Evolutionary conservation across 495 filamentous ascomycete genomes (phyloP), one percentile per base, ranked within the genome.

Genomic region (Massariosphaeria phaeospora): DNA sequence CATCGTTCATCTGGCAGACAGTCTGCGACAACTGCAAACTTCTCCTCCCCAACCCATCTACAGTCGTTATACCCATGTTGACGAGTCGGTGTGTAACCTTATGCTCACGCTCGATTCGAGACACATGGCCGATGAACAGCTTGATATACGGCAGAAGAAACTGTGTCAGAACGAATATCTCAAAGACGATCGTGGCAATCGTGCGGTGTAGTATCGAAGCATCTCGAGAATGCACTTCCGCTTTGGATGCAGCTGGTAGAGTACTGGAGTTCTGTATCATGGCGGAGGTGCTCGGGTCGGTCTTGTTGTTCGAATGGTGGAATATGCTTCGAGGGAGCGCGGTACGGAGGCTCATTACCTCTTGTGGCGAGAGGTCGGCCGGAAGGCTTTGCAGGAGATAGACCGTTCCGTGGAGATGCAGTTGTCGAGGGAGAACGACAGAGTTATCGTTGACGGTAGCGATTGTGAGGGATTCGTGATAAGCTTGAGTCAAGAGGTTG

Each of bases 351-450:
- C 72, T 69, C 24, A 72, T 41, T 27, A 65, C 49, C 45, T 82
- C 76, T 33, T 72, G 67, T 0, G 65, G 58, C 3, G 73, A 78
- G 11, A 90, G 65, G 49, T 86, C 73, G 0, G 62, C 41, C 0
- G 87, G 86, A 0, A 90, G 72, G 0, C 79, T 85, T 43, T 78
- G 76, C 2, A 88, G 75, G 2, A 89, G 71, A 63, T 88, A 87
- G 6, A 76, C 72, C 6, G 86, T 48, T 35, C 82, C 78, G 61
- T 82, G 76, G 21, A 90, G 71, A 65, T 86, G 89, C 1, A 86
- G 73, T 15, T 79, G 76, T n/a, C 85, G 75, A 35, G 78, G 76
- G 25, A 85, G 76, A 0, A 39, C 49, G 9, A 67, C 35, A 23
- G 55, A 51, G 7, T 31, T 41, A 1, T 57, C 42, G 54, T 73